These are phyloP conservation scores for Saccharum spontaneum DNA, from an alignment of 176 grass and related monocot species.

Conservation along the genomic window DNA sequence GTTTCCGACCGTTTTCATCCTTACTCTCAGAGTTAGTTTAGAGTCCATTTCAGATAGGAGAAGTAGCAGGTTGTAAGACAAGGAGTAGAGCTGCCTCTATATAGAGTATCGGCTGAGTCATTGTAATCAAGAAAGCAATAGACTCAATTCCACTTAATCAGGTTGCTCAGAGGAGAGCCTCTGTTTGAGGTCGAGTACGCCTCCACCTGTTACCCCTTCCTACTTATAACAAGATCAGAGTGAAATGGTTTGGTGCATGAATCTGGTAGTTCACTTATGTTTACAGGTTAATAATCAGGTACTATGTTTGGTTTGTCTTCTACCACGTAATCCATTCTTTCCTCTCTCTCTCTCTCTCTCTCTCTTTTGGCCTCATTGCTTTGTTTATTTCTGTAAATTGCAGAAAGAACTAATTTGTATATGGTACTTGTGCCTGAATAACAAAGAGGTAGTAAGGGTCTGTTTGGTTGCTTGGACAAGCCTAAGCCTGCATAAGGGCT, in stretches of 20 bases:
- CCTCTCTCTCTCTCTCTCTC: no score
- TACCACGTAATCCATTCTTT: background rate
- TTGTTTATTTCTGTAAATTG: background rate
- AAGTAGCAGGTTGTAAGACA: background rate
- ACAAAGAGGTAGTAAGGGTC: background rate
- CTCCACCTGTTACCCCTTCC: background rate
- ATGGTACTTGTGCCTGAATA: slow-evolving; percentile 1
- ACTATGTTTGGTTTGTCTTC: background rate
- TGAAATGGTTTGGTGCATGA: no score
- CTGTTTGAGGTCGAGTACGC: no score
- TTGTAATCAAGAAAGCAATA: background rate
- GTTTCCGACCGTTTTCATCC: no score
- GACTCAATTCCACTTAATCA: background rate
- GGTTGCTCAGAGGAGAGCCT: background rate
- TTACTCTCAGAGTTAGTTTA: background rate
- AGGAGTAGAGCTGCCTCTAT: background rate
- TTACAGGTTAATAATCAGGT: background rate
- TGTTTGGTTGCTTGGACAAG: no score
- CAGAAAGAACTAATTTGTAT: background rate
- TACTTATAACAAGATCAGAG: no score
- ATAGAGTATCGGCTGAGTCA: background rate
- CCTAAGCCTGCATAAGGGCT: no score
- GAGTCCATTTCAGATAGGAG: background rate
- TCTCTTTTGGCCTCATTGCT: background rate
- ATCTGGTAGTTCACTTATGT: no score